Conservation (phyloP, 306 rosid species). For the Comarum palustre region DNA sequence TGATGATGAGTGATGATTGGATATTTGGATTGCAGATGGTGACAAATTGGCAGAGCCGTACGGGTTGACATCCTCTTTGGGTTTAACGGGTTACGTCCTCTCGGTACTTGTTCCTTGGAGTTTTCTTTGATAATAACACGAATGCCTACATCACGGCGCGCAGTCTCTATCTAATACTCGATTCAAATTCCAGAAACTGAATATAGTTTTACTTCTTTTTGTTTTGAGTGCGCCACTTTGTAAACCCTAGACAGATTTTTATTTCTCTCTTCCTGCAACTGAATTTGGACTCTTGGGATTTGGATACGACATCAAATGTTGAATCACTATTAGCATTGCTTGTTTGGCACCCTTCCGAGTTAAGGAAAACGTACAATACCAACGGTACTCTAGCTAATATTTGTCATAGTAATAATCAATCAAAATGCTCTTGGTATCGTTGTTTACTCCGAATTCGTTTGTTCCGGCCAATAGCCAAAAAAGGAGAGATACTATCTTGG, state of each 20-base stretch:
- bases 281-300: neutral
- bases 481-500: neutral
- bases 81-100: neutral
- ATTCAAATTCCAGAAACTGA: neutral
- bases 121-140: neutral
- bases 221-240: neutral
- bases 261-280: neutral
- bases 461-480: neutral
- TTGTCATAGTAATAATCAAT: neutral
- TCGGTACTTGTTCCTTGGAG: neutral
- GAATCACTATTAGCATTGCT: neutral
- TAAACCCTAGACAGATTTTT: neutral
- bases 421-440: neutral
- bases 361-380: neutral
- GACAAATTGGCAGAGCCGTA: neutral
- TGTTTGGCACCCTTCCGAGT: neutral
- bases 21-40: neutral
- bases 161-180: neutral
- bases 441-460: neutral
- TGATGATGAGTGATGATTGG: neutral
- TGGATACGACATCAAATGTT: neutral
- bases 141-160: neutral
- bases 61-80: slow-evolving; percentile 1
- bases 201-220: neutral
- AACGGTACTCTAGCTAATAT: neutral